Evolutionary conservation across 2,329 filamentous ascomycete genomes (phyloP).

Genomic region (Fusarium sp.): DNA sequence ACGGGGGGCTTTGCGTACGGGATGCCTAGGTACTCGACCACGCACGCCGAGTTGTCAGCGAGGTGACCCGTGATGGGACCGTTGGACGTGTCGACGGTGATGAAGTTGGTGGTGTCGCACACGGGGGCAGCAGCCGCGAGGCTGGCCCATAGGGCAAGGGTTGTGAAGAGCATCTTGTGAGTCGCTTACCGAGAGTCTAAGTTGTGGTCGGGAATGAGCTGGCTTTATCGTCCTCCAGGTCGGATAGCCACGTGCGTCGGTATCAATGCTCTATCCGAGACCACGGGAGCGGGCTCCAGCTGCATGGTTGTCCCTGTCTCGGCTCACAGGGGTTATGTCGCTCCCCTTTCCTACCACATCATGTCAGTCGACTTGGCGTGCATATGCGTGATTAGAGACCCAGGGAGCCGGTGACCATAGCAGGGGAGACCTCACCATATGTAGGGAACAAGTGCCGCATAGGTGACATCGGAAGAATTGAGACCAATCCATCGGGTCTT

Average conservation of each 20-base stretch:
- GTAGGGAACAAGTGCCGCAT: neutral
- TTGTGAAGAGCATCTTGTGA: conserved; percentile 15
- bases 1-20: conserved; percentile 54
- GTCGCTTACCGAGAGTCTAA: neutral
- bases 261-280: conserved; percentile 4
- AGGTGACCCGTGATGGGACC: conserved; percentile 51
- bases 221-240: neutral
- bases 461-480: neutral
- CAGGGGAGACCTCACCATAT: neutral
- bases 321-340: neutral
- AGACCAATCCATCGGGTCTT: neutral
- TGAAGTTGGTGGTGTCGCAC: conserved; percentile 26
- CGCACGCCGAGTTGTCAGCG: conserved; percentile 43
- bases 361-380: neutral
- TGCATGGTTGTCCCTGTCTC: neutral
- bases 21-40: conserved; percentile 55
- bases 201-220: neutral
- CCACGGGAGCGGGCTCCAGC: neutral
- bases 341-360: neutral
- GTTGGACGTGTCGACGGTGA: conserved; percentile 48
- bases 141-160: conserved; percentile 21
- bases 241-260: neutral
- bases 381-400: neutral
- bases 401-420: neutral
- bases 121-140: conserved; percentile 17